These are phyloP conservation scores for Globisporangium middletonii DNA, from an alignment of 352 stramenopile genomes.

Conservation along the genomic window DNA sequence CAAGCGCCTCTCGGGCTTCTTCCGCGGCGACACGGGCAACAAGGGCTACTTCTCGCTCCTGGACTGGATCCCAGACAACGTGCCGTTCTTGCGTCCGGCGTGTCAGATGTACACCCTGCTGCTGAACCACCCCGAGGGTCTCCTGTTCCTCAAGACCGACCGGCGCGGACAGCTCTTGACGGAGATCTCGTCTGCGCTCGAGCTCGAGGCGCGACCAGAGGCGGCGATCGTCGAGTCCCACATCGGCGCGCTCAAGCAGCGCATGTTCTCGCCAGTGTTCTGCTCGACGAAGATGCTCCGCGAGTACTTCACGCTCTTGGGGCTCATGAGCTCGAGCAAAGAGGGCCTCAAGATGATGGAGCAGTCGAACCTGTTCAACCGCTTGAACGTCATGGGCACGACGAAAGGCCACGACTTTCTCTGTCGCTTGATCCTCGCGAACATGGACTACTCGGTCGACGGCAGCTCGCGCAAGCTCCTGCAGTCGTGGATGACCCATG, in stretches of 20 bases:
- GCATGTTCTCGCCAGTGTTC: conserved; percentile 87
- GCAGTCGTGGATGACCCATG: conserved; percentile 84
- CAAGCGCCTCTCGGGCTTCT: conserved; percentile 87
- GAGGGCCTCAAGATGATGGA: conserved; percentile 90
- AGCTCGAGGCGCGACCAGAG: conserved; percentile 79
- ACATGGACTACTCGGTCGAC: conserved; percentile 86
- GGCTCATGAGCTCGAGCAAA: conserved; percentile 86
- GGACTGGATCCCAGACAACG: conserved; percentile 87
- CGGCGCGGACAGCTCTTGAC: conserved; percentile 76
- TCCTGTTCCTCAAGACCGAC: conserved; percentile 86
- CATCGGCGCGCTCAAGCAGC: conserved; percentile 79
- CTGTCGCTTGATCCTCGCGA: conserved; percentile 83
- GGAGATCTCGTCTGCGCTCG: conserved; percentile 79
- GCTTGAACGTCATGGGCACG: conserved; percentile 82
- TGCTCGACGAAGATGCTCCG: conserved; percentile 83
- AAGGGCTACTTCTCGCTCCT: conserved; percentile 88
- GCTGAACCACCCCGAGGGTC: conserved; percentile 79
- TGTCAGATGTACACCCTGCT: conserved; percentile 89
- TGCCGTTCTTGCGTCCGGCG: conserved; percentile 81
- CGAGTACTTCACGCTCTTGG: conserved; percentile 86
- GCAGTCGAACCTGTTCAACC: conserved; percentile 86
- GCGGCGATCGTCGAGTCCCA: conserved; percentile 86
- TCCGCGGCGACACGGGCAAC: conserved; percentile 85
- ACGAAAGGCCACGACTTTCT: conserved; percentile 86
- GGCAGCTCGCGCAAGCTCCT: conserved; percentile 82